Base-by-base conservation (phyloP, 2,329 filamentous ascomycete genomes). In the Fusarium denticulatum region DNA sequence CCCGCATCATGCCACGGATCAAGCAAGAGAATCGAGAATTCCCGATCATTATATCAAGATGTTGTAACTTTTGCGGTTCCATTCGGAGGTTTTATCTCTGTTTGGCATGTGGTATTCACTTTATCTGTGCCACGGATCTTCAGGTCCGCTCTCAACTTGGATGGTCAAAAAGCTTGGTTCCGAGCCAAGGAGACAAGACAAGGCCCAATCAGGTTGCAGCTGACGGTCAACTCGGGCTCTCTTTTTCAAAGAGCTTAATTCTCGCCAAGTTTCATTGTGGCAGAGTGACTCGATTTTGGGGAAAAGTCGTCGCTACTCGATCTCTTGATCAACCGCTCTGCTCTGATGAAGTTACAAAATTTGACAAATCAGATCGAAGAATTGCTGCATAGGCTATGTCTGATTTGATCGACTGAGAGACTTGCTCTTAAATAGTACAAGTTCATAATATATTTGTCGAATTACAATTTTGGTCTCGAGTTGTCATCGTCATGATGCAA, bases 61-160 rank as follows among this genome's bases (percentile, higher is more conserved):
- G 45, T 42, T 49, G 49, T 55, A 58, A 36, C 22, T 34, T 30
- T 52, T 52, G 40, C 68, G 49, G 62, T 72, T 45, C 53, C 53
- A 24, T 37, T 55, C 39, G 32, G 45, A 43, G 30, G 28, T 32
- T 49, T 58, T 47, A 22, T 43, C 34, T 43, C 28, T 52, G 47
- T 56, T 62, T 52, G 28, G 46, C 36, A 34, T 53, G 22, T 67
- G 20, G 40, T 24, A 42, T 47, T 71, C n/a, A 34, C 18, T 61
- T 56, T 64, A 49, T 43, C 30, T 59, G 62, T 72, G 58, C 67
- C 55, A 60, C 60, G 55, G 67, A 73, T 72, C 71, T 59, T 64
- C 71, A 73, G 71, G 71, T 39, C 62, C 67, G 68, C 42, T 60
- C 37, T 45, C 16, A n/a, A 64, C 40, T 69, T 72, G 69, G 64